Percentiles rank a stretch among this genome's conserved stretches.
Evolutionary conservation across 129 eudicot species (phyloP).

Genomic region (Flaveria brownii): DNA sequence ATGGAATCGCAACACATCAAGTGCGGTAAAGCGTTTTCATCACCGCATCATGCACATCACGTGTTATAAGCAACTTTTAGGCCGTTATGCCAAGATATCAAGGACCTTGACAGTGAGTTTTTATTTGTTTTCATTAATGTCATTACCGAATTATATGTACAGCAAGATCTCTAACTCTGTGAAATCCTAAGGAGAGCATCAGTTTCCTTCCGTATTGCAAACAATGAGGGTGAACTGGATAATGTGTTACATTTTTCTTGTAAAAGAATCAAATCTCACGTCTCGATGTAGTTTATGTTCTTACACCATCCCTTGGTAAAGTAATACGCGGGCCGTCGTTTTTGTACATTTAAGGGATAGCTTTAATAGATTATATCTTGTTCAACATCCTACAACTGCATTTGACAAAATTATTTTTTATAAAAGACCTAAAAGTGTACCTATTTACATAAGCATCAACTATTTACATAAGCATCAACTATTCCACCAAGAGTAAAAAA

Average conservation of each 20-base stretch:
- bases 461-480: constrained; percentile 14
- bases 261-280: not conserved
- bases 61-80: no score
- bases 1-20: no score
- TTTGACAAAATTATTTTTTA: constrained; percentile 17
- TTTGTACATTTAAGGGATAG: not conserved
- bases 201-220: constrained; percentile 3
- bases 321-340: not conserved
- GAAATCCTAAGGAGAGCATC: not conserved
- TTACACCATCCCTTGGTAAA: not conserved
- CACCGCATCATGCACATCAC: no score
- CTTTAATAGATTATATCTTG: constrained; percentile 1
- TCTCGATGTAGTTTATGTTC: not conserved
- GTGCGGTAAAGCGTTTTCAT: no score
- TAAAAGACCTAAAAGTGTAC: constrained; percentile 3
- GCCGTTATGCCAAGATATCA: not conserved
- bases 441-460: constrained; percentile 12
- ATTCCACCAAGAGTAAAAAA: not conserved
- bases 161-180: not conserved
- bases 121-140: not conserved
- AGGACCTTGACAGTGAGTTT: constrained; percentile 6
- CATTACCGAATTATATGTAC: not conserved
- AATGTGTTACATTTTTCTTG: not conserved
- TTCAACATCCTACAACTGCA: constrained; percentile 8
- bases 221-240: not conserved